Evolutionary conservation across 2,329 filamentous ascomycete genomes (phyloP).

Genomic region (Fusarium pseudocircinatum): DNA sequence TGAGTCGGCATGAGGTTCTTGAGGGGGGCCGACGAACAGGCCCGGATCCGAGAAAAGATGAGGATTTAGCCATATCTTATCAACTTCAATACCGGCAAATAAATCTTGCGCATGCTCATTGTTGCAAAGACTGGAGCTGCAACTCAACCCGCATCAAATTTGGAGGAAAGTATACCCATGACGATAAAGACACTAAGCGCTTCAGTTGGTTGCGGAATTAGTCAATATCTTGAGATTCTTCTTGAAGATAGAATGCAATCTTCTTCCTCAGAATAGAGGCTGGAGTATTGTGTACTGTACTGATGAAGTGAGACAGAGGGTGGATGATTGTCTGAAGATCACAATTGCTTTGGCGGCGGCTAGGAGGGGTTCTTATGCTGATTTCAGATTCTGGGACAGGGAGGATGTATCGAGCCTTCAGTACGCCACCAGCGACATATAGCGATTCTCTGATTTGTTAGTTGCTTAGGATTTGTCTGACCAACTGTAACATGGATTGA

Average conservation of each 20-base stretch:
- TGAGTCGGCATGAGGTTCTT: too few relatives aligned
- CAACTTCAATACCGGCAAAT: too few relatives aligned
- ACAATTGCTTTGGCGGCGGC: neutral
- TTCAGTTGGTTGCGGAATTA: neutral
- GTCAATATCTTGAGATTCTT: fast-evolving
- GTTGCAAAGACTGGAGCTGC: too few relatives aligned
- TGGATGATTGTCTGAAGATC: neutral
- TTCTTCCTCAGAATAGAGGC: neutral
- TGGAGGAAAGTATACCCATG: fast-evolving
- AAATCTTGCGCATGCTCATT: too few relatives aligned
- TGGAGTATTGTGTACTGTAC: neutral
- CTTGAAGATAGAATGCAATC: fast-evolving
- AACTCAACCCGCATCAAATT: too few relatives aligned
- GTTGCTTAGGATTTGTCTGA: neutral
- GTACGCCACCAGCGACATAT: neutral
- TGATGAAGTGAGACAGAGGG: neutral
- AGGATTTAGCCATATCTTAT: too few relatives aligned
- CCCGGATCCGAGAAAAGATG: too few relatives aligned
- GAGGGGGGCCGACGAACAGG: too few relatives aligned
- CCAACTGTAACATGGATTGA: neutral
- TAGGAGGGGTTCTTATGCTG: neutral
- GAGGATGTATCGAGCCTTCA: fast-evolving
- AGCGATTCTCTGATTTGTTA: neutral
- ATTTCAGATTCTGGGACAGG: fast-evolving
- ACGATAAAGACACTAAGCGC: fast-evolving